Conservation (phyloP, 257 asterid species). For the Ophiorrhiza pumila region DNA sequence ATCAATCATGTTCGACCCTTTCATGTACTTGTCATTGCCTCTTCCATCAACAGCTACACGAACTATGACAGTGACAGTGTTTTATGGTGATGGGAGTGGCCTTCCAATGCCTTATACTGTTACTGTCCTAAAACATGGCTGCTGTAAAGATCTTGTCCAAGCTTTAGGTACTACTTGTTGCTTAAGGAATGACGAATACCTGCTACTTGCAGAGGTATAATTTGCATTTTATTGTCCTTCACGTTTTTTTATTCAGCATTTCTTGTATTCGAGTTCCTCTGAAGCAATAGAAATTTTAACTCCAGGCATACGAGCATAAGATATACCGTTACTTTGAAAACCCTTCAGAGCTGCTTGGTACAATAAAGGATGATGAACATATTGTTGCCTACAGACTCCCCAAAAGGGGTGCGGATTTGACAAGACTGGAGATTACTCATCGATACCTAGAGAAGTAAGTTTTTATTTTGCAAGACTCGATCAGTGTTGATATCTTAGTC, state of each 20-base stretch:
- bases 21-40: slow-evolving; percentile 94
- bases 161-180: slow-evolving; percentile 67
- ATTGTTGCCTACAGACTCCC: slow-evolving; percentile 92
- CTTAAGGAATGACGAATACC: slow-evolving; percentile 63
- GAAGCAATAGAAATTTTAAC: slow-evolving; percentile 18
- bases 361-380: slow-evolving; percentile 83
- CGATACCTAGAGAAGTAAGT: slow-evolving; percentile 70
- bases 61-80: slow-evolving; percentile 70
- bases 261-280: slow-evolving; percentile 17
- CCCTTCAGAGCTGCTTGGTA: slow-evolving; percentile 63
- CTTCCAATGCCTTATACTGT: slow-evolving; percentile 94
- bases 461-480: slow-evolving; percentile 4
- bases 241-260: slow-evolving; percentile 12
- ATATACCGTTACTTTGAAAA: slow-evolving; percentile 71
- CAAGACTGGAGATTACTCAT: slow-evolving; percentile 77
- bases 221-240: background rate
- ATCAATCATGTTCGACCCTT: slow-evolving; percentile 93
- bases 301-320: slow-evolving; percentile 81
- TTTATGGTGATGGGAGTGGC: slow-evolving; percentile 80
- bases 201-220: slow-evolving; percentile 88
- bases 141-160: slow-evolving; percentile 72
- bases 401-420: slow-evolving; percentile 45
- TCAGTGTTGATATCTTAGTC: no score
- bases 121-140: slow-evolving; percentile 71
- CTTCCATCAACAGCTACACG: slow-evolving; percentile 91